A percentile compares a stretch with the other conserved stretches of the same genome.
phyloP scores from a whole-genome alignment of 208 protist species.

The Crithidia brevicula region DNA sequence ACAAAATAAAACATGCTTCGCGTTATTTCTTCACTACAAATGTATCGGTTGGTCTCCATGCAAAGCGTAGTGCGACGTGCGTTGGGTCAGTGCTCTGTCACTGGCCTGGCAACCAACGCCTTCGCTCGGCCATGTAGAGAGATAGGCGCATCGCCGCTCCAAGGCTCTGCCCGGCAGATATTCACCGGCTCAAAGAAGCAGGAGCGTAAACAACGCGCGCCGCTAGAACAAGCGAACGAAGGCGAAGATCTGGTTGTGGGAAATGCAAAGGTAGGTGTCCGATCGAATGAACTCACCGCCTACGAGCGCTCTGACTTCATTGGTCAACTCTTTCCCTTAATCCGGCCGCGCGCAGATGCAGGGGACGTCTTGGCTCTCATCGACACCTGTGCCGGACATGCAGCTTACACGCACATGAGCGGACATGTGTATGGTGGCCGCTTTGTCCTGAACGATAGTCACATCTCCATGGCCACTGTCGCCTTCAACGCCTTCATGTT shows the following conservation, averaged over 20 bases:
- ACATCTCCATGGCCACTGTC: slow-evolving; percentile 47
- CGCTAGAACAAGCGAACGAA: slow-evolving; percentile 1
- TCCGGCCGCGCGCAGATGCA: slow-evolving; percentile 28
- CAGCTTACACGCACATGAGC: slow-evolving; percentile 10
- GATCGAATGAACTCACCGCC: slow-evolving; percentile 16
- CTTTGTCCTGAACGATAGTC: slow-evolving; percentile 1
- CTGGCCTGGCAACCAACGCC: not conserved
- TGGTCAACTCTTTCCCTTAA: slow-evolving; percentile 11
- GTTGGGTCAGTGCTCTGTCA: not conserved
- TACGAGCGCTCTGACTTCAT: slow-evolving; percentile 26
- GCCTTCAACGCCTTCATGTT: slow-evolving; percentile 63
- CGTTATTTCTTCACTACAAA: not conserved
- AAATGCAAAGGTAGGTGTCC: slow-evolving; percentile 14
- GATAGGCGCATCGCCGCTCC: not conserved
- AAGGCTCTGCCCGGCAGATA: not conserved
- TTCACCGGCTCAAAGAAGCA: not conserved
- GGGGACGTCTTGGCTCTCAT: slow-evolving; percentile 44
- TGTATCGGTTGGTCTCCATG: not conserved
- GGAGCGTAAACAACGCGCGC: not conserved
- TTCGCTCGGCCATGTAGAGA: too few relatives aligned
- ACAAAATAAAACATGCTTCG: too few relatives aligned
- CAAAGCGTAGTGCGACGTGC: not conserved
- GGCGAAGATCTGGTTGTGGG: slow-evolving; percentile 9
- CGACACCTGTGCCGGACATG: slow-evolving; percentile 24
- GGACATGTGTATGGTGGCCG: slow-evolving; percentile 2